Evolutionary conservation across 306 rosid genomes (phyloP), one percentile per base, ranked within the genome.

Genomic region (Dalbergia cochinchinensis): DNA sequence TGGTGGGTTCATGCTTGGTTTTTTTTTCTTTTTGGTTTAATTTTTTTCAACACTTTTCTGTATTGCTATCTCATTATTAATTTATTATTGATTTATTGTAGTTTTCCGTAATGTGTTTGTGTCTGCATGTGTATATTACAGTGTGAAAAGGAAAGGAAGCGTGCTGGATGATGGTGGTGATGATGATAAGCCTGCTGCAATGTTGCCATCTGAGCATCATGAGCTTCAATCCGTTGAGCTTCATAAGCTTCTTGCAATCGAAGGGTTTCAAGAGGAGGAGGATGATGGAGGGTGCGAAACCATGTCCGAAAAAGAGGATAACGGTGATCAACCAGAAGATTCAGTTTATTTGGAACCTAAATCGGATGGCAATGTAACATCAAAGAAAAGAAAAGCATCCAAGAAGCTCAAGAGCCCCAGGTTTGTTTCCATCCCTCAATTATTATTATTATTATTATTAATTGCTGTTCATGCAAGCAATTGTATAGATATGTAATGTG

Each of bases 381-480:
- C 93, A 12, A 95, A 87, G 83, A 95, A 95, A 78, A 88, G 98
- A 76, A 93, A 95, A 85, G 92, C 91, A 41, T 77, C 90, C 0
- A 81, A 86, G 84, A 89, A 83, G 74, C 89, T 82, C 19, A 82
- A 70, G 85, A 89, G 85, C 68, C 74, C 92, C 5, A 93, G 89
- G 98, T 93, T 87, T 59, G 90, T 73, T 76, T 63, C 19, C 8
- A 6, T 51, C 53, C 54, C 16, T 75, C 64, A 37, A 14, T 10
- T 58, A 63, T 64, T 11, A 5, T 33, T n/a, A 5, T 33, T n/a
- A 20, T 20, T 20, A 59, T 57, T 12, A 8, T 22, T 16, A 6
- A 8, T 58, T 69, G 75, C 69, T 69, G 9, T 54, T 34, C 15
- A 14, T 33, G 42, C 76, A 26, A 45, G 47, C 44, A 65, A 34